These are phyloP conservation scores for Geotrichum candidum DNA, from an alignment of 1,139 yeast species.

Conservation along the genomic window DNA sequence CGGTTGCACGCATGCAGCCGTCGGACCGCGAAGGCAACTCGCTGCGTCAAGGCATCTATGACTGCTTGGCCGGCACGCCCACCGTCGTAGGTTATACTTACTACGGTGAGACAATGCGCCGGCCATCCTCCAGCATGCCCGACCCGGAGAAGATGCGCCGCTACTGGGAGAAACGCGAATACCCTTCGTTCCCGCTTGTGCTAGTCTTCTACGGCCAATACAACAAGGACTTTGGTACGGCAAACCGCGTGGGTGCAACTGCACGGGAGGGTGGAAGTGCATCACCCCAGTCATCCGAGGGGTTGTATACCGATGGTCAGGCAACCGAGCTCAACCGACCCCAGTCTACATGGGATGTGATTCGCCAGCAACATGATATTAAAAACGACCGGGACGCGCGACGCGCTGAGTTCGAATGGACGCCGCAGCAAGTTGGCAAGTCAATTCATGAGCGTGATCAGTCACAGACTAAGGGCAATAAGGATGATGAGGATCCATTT, in stretches of 20 bases:
- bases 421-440: neutral
- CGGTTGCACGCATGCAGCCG: neutral
- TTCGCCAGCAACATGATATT: neutral
- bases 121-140: constrained; percentile 15
- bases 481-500: neutral
- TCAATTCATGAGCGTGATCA: neutral
- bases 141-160: constrained; percentile 13
- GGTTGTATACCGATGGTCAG: neutral
- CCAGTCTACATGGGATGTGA: neutral
- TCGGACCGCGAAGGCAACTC: constrained; percentile 9
- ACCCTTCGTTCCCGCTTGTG: constrained; percentile 14
- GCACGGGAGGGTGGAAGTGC: neutral
- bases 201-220: constrained; percentile 10
- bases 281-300: neutral
- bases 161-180: constrained; percentile 10
- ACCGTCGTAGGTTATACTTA: constrained; percentile 14
- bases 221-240: neutral
- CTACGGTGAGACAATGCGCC: constrained; percentile 11
- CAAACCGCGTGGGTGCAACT: neutral
- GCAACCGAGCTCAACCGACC: neutral
- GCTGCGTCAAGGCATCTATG: neutral
- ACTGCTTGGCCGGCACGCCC: constrained; percentile 6
- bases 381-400: neutral
- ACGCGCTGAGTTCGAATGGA: neutral
- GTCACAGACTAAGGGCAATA: neutral